Conservation (phyloP, 495 filamentous ascomycete genomes). For the Penicillium odoratum region DNA sequence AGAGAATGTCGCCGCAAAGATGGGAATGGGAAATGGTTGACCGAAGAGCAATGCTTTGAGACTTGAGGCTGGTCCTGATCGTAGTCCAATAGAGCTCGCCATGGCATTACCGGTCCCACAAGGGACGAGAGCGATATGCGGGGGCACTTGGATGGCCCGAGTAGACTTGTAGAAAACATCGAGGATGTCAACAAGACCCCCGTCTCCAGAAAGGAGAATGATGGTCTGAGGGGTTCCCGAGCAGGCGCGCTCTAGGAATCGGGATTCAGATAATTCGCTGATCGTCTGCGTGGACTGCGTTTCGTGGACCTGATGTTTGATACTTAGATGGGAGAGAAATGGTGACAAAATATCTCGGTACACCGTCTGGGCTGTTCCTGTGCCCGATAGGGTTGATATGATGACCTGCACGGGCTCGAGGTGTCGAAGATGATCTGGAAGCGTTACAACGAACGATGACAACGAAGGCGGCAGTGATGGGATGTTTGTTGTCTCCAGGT, state of each 20-base stretch:
- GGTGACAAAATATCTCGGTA: slow-evolving; percentile 58
- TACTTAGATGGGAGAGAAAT: slow-evolving; percentile 49
- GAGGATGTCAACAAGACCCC: slow-evolving; percentile 74
- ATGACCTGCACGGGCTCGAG: slow-evolving; percentile 58
- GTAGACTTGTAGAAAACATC: slow-evolving; percentile 56
- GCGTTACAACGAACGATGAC: slow-evolving; percentile 19
- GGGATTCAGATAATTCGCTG: slow-evolving; percentile 53
- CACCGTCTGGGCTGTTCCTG: slow-evolving; percentile 56
- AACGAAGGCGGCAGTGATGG: slow-evolving; percentile 17
- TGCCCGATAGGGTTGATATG: slow-evolving; percentile 73
- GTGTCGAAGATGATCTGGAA: slow-evolving; percentile 28
- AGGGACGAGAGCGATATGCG: slow-evolving; percentile 66
- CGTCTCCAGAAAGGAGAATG: slow-evolving; percentile 82
- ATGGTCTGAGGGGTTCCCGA: slow-evolving; percentile 55
- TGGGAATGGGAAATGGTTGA: slow-evolving; percentile 45
- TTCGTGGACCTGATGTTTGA: slow-evolving; percentile 50
- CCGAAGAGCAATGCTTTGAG: slow-evolving; percentile 48
- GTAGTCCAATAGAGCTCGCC: slow-evolving; percentile 61
- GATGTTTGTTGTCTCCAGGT: slow-evolving; percentile 21
- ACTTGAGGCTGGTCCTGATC: slow-evolving; percentile 25
- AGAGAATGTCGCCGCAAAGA: slow-evolving; percentile 66
- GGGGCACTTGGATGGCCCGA: slow-evolving; percentile 25
- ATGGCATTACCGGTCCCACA: slow-evolving; percentile 90
- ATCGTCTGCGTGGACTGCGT: slow-evolving; percentile 63
- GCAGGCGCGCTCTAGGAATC: slow-evolving; percentile 50